Evolutionary conservation across 1,139 yeast genomes (phyloP).

Genomic region (Candida sojae): DNA sequence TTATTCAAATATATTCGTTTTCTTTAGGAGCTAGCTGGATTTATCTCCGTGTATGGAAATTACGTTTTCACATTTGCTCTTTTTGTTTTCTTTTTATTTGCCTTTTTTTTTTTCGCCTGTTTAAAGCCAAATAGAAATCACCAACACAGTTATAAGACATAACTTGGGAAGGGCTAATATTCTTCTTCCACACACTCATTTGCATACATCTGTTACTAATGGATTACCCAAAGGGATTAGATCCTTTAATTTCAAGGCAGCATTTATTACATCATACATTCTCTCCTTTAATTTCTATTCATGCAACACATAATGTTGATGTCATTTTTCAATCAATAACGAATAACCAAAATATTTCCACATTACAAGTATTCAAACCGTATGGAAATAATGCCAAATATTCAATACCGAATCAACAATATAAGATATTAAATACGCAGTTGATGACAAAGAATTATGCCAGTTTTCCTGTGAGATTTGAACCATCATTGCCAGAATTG

Average conservation of each 20-base stretch:
- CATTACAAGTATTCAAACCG: conserved; percentile 39
- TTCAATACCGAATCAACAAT: conserved; percentile 36
- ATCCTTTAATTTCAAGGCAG: conserved; percentile 45
- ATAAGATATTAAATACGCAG: conserved; percentile 42
- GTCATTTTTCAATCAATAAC: conserved; percentile 38
- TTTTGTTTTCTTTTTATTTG: background rate
- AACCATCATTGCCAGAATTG: conserved; percentile 42
- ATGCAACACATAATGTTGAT: conserved; percentile 55
- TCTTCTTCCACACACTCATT: background rate
- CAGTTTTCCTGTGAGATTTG: conserved; percentile 48
- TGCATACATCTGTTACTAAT: conserved; percentile 10
- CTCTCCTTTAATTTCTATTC: conserved; percentile 60
- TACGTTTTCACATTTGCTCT: background rate
- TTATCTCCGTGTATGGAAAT: background rate
- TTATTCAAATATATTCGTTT: background rate
- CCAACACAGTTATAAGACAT: background rate
- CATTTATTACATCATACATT: conserved; percentile 50
- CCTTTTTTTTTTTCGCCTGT: background rate
- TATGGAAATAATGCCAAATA: conserved; percentile 51
- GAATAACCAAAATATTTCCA: conserved; percentile 28
- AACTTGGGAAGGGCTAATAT: background rate
- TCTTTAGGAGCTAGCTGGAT: background rate
- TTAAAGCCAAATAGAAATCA: background rate
- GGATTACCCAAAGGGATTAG: conserved; percentile 42
- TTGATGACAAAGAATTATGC: conserved; percentile 45